Percentiles rank a stretch among this genome's conserved stretches.
Conservation (phyloP, 805 yeast genomes). For the Myxozyma geophila region DNA sequence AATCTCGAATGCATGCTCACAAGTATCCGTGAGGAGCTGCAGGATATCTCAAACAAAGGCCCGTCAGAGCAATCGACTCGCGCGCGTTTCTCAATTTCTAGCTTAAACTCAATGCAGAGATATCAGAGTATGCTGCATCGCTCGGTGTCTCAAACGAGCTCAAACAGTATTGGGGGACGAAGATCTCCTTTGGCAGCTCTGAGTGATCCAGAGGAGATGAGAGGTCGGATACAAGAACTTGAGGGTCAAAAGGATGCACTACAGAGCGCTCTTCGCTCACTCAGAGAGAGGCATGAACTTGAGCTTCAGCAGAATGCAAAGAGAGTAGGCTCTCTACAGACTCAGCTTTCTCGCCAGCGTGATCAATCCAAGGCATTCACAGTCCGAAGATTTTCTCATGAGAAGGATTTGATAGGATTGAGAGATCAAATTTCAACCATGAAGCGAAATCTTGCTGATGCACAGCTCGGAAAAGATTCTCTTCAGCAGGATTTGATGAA, state of each 20-base stretch:
- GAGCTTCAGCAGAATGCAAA: slow-evolving; percentile 42
- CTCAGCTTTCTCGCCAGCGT: slow-evolving; percentile 21
- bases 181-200: not conserved
- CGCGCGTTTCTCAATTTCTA: slow-evolving; percentile 13
- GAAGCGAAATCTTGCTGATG: slow-evolving; percentile 42
- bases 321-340: slow-evolving; percentile 4
- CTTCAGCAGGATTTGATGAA: slow-evolving; percentile 19
- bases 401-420: slow-evolving; percentile 7
- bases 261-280: slow-evolving; percentile 48
- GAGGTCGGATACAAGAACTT: slow-evolving; percentile 19
- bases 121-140: slow-evolving; percentile 1
- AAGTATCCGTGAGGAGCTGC: slow-evolving; percentile 31
- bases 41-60: slow-evolving; percentile 19
- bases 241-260: slow-evolving; percentile 48
- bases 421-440: slow-evolving; percentile 37
- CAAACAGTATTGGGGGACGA: not conserved
- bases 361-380: slow-evolving; percentile 20
- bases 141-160: not conserved
- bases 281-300: slow-evolving; percentile 48
- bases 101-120: slow-evolving; percentile 17
- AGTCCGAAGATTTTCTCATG: slow-evolving; percentile 13
- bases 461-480: slow-evolving; percentile 40
- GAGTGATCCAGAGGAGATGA: slow-evolving; percentile 17
- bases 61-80: slow-evolving; percentile 13
- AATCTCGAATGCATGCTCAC: slow-evolving; percentile 32